A percentile compares a stretch with the other conserved stretches of the same genome.
Conservation (phyloP, 192 early-diverging fungal genomes). For the Entomortierella parvispora region DNA sequence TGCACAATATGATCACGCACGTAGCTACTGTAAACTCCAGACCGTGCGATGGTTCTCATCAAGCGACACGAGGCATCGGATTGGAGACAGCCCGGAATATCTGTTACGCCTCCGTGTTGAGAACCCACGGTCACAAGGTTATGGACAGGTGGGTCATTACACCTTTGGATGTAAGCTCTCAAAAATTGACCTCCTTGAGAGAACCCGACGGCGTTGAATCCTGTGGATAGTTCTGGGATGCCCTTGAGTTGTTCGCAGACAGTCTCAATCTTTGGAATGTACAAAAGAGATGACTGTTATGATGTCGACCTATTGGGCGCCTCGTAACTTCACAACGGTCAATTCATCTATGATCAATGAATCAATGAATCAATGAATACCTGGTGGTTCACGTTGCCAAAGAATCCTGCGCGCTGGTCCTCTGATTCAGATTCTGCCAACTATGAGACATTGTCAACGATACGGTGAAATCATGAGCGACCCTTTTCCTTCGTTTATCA, state of each 20-base stretch:
- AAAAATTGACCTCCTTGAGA: constrained; percentile 73
- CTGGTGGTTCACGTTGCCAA: constrained; percentile 86
- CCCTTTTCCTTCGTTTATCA: too few species aligned
- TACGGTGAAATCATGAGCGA: too few species aligned
- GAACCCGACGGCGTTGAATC: constrained; percentile 94
- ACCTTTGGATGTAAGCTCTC: constrained; percentile 85
- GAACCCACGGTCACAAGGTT: constrained; percentile 90
- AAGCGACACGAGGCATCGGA: constrained; percentile 67
- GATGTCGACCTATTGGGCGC: too few species aligned
- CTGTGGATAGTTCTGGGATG: constrained; percentile 69
- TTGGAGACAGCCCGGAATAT: constrained; percentile 80
- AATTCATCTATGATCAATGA: too few species aligned
- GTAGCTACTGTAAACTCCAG: constrained; percentile 87
- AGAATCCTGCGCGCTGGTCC: constrained; percentile 86
- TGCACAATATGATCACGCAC: constrained; percentile 86
- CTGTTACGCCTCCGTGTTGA: constrained; percentile 81
- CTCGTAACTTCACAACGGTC: too few species aligned
- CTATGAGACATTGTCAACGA: not conserved
- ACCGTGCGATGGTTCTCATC: constrained; percentile 81
- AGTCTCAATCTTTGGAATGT: constrained; percentile 53
- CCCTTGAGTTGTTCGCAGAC: constrained; percentile 76
- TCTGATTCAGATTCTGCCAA: constrained; percentile 62
- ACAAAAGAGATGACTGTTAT: constrained; percentile 1
- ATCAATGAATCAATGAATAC: too few species aligned
- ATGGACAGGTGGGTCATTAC: constrained; percentile 76